These are phyloP conservation scores for Teratosphaeriaceae sp. DNA, from an alignment of 2,329 filamentous ascomycete genomes.

Conservation along the genomic window DNA sequence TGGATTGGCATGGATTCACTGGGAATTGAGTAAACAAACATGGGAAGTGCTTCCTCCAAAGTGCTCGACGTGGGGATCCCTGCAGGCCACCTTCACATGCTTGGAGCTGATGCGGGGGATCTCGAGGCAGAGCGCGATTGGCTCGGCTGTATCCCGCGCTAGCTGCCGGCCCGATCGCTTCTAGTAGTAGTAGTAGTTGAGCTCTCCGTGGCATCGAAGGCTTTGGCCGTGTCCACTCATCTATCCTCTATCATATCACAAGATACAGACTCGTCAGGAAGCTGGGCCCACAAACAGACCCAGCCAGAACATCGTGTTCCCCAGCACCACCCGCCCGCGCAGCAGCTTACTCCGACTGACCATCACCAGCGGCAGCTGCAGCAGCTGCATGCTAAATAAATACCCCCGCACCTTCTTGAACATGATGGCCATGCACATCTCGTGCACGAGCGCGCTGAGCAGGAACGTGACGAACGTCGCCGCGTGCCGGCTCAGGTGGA, in stretches of 20 bases:
- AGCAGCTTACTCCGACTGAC: slow-evolving; percentile 62
- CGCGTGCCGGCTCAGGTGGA: slow-evolving; percentile 61
- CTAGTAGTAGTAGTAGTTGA: too few relatives aligned
- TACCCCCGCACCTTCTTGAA: slow-evolving; percentile 74
- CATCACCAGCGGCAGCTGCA: slow-evolving; percentile 63
- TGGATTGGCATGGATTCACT: too few relatives aligned
- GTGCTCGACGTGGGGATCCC: too few relatives aligned
- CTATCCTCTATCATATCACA: slow-evolving; percentile 30
- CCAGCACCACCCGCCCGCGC: slow-evolving; percentile 55
- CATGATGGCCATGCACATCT: slow-evolving; percentile 73
- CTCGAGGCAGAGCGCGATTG: too few relatives aligned
- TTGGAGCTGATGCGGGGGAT: too few relatives aligned
- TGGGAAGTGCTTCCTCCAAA: too few relatives aligned
- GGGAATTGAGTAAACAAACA: too few relatives aligned
- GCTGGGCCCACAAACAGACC: slow-evolving; percentile 73
- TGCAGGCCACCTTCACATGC: too few relatives aligned
- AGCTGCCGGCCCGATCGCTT: too few relatives aligned
- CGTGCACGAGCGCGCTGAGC: slow-evolving; percentile 63
- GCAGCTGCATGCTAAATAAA: slow-evolving; percentile 65
- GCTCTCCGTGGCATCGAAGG: too few relatives aligned
- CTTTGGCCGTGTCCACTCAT: too few relatives aligned
- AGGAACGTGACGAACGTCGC: slow-evolving; percentile 73
- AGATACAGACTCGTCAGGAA: slow-evolving; percentile 49
- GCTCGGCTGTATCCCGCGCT: too few relatives aligned
- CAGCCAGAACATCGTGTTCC: slow-evolving; percentile 72